phyloP scores from a whole-genome alignment of 2,329 filamentous ascomycete genomes.

The Acrocalymma vagum region DNA sequence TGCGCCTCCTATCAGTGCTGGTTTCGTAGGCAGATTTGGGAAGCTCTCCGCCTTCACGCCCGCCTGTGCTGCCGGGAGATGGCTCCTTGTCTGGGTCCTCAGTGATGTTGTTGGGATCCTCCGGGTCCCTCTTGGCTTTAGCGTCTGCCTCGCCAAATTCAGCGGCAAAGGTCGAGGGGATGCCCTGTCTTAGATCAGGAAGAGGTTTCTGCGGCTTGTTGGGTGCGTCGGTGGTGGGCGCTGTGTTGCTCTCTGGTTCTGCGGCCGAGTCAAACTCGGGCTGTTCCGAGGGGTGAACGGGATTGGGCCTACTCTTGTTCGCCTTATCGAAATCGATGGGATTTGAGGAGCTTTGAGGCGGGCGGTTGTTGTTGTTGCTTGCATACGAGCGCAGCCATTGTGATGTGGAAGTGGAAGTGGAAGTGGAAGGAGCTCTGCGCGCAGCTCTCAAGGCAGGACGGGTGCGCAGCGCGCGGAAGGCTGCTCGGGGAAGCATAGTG shows the following conservation, averaged over 20 bases:
- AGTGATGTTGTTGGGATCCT: constrained; percentile 58
- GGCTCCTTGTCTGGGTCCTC: constrained; percentile 60
- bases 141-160: constrained; percentile 66
- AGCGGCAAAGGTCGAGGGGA: constrained; percentile 86
- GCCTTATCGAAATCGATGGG: constrained; percentile 47
- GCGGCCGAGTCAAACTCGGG: constrained; percentile 42
- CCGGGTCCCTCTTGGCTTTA: constrained; percentile 35
- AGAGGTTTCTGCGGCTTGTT: constrained; percentile 71
- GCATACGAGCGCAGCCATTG: constrained; percentile 37
- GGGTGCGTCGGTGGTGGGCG: constrained; percentile 24
- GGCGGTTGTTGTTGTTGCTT: constrained; percentile 21
- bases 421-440: constrained; percentile 34
- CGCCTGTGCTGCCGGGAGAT: constrained; percentile 49
- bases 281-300: constrained; percentile 43
- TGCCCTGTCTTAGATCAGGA: constrained; percentile 91
- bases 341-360: constrained; percentile 45
- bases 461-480: constrained; percentile 41
- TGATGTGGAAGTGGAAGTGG: constrained; percentile 38
- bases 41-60: constrained; percentile 70
- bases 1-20: constrained; percentile 84
- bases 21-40: constrained; percentile 87
- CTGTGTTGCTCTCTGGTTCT: constrained; percentile 35
- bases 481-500: constrained; percentile 46
- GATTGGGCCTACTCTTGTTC: constrained; percentile 30
- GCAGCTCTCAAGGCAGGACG: constrained; percentile 34